A percentile compares a stretch with the other conserved stretches of the same genome.
phyloP scores from a whole-genome alignment of 352 stramenopile genomes.

The Phytophthora fragariae region DNA sequence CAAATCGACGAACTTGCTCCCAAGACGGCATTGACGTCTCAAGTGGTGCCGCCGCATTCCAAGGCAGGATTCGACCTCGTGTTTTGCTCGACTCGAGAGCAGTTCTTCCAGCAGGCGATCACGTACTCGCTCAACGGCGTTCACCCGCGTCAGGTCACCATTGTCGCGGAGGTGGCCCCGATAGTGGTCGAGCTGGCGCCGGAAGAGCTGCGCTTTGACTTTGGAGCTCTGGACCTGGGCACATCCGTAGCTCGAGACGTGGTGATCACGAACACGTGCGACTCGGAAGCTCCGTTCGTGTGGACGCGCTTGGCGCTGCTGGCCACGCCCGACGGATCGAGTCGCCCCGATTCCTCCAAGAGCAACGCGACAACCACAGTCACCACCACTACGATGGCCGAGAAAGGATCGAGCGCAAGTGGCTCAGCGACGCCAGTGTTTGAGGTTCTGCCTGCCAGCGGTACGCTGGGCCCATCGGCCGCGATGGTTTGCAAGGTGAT shows the following conservation, averaged over 20 bases:
- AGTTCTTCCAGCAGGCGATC: constrained; percentile 89
- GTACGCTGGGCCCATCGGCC: constrained; percentile 43
- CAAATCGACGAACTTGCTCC: constrained; percentile 67
- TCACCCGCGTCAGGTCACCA: constrained; percentile 84
- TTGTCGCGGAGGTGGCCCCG: constrained; percentile 90
- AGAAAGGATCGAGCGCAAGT: constrained; percentile 18
- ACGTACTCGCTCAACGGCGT: constrained; percentile 88
- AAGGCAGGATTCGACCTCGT: constrained; percentile 92
- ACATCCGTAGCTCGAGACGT: constrained; percentile 67
- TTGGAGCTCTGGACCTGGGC: constrained; percentile 65
- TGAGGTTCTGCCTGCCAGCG: constrained; percentile 59
- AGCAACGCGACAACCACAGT: constrained; percentile 49
- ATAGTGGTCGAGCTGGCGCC: constrained; percentile 83
- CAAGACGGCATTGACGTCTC: constrained; percentile 66
- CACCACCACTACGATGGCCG: constrained; percentile 26
- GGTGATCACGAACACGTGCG: constrained; percentile 90
- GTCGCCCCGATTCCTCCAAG: constrained; percentile 65
- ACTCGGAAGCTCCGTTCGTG: constrained; percentile 85
- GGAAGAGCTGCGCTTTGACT: constrained; percentile 76
- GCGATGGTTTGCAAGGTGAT: constrained; percentile 57
- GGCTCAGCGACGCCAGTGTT: constrained; percentile 40
- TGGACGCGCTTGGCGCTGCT: constrained; percentile 56
- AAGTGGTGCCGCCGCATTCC: constrained; percentile 85
- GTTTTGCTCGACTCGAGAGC: constrained; percentile 77
- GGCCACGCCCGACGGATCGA: constrained; percentile 26